Conservation (phyloP, 805 yeast species). For the Torulaspora quercuum region DNA sequence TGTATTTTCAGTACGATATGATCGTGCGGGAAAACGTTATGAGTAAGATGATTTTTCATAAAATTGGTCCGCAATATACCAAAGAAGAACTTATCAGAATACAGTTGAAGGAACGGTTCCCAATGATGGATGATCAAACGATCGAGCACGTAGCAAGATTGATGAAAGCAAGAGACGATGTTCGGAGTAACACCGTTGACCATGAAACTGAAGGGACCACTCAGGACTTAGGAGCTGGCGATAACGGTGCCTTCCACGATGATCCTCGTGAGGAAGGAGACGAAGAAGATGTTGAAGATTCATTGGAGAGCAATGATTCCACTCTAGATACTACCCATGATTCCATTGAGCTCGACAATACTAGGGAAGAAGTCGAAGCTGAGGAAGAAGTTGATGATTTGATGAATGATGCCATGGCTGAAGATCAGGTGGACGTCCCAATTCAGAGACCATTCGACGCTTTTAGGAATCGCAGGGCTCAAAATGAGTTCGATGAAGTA, state of each 20-base stretch:
- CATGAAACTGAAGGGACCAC: slow-evolving; percentile 12
- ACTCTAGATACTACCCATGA: slow-evolving; percentile 14
- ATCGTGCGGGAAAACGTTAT: slow-evolving; percentile 69
- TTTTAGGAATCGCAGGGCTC: slow-evolving; percentile 26
- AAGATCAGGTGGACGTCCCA: slow-evolving; percentile 19
- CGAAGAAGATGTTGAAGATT: slow-evolving; percentile 9
- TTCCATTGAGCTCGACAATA: slow-evolving; percentile 10
- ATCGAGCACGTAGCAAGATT: slow-evolving; percentile 29
- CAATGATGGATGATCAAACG: slow-evolving; percentile 35
- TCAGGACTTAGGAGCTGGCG: slow-evolving; percentile 16
- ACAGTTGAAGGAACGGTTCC: slow-evolving; percentile 33
- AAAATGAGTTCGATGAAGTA: slow-evolving; percentile 24
- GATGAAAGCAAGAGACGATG: slow-evolving; percentile 33
- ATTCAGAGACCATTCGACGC: slow-evolving; percentile 20
- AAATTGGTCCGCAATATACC: slow-evolving; percentile 49
- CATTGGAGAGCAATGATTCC: slow-evolving; percentile 19
- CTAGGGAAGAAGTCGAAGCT: slow-evolving; percentile 17
- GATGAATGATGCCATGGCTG: slow-evolving; percentile 7
- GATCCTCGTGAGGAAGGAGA: slow-evolving; percentile 9
- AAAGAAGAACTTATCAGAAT: slow-evolving; percentile 29
- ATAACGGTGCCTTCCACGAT: slow-evolving; percentile 26
- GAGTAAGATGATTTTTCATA: slow-evolving; percentile 51
- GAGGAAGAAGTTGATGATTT: slow-evolving; percentile 21
- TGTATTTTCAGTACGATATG: slow-evolving; percentile 65
- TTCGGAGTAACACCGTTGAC: slow-evolving; percentile 14